Evolutionary conservation across 2,329 filamentous ascomycete genomes (phyloP).

Genomic region (Sarocladium oryzae): DNA sequence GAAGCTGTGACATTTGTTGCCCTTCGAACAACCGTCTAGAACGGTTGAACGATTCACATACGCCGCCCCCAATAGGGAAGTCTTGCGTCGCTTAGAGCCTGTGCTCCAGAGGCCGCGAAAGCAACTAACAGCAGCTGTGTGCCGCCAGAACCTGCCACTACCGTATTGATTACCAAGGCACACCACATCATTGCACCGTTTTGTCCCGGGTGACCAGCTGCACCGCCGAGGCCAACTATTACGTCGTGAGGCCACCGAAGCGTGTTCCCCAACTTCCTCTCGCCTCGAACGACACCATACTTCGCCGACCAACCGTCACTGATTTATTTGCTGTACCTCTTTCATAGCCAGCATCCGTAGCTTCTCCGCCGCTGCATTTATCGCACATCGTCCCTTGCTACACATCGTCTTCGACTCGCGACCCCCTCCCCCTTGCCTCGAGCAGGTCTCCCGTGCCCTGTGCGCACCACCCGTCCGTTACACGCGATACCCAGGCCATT

Average conservation of each 20-base stretch:
- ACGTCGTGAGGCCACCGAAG: constrained; percentile 8
- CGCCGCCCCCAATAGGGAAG: neutral
- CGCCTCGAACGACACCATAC: constrained; percentile 1
- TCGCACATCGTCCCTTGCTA: neutral
- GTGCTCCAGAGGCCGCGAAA: neutral
- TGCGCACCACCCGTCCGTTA: neutral
- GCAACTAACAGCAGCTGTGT: neutral
- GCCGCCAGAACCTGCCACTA: neutral
- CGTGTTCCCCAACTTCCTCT: constrained; percentile 2
- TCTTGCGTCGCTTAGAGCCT: neutral
- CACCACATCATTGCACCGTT: neutral
- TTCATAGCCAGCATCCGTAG: neutral
- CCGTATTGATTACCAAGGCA: no score
- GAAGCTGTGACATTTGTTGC: neutral
- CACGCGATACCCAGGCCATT: neutral
- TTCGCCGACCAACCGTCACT: neutral
- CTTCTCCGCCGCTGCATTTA: neutral
- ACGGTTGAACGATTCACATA: no score
- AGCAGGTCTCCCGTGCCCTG: neutral
- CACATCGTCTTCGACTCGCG: neutral
- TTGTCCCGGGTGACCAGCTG: neutral
- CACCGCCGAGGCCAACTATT: constrained; percentile 3
- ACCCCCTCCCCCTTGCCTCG: neutral
- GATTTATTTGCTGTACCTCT: neutral
- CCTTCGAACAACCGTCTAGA: neutral